Conservation (phyloP, 139 green algal species). For the Chlamydomonas sp. region DNA sequence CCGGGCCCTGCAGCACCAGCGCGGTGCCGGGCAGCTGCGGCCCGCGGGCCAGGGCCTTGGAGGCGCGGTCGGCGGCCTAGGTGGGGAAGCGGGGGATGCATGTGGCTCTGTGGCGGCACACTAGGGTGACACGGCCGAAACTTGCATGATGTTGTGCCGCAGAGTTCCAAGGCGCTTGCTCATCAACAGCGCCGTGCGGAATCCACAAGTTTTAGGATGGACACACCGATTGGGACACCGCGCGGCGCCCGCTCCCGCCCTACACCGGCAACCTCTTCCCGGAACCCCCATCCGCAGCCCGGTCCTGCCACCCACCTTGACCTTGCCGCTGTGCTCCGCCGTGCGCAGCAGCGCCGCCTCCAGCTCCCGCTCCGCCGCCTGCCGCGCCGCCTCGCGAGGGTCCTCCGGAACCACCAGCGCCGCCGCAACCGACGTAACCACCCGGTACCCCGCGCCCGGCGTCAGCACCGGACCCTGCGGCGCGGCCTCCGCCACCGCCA, state of each 20-base stretch:
- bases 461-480: constrained; percentile 38
- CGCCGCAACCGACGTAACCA: constrained; percentile 29
- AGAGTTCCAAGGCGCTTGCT: too few species aligned
- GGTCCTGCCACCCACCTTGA: constrained; percentile 1
- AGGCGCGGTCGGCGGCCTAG: constrained; percentile 21
- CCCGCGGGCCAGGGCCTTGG: constrained; percentile 15
- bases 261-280: too few species aligned
- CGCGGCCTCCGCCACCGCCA: not conserved
- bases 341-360: constrained; percentile 19
- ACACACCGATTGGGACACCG: too few species aligned
- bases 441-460: constrained; percentile 25
- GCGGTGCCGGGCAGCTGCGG: too few species aligned
- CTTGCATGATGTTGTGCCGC: too few species aligned
- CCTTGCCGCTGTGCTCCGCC: constrained; percentile 3
- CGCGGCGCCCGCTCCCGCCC: not conserved
- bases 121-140: not conserved
- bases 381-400: constrained; percentile 6
- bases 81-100: not conserved
- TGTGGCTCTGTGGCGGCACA: not conserved
- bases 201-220: too few species aligned
- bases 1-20: not conserved
- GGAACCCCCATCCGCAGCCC: not conserved
- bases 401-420: constrained; percentile 3
- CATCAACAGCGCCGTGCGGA: too few species aligned
- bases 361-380: constrained; percentile 3